A percentile compares a stretch with the other conserved stretches of the same genome.
These are phyloP conservation scores for Cornus florida DNA, from an alignment of 148 eudicot genomes.

Conservation along the genomic window DNA sequence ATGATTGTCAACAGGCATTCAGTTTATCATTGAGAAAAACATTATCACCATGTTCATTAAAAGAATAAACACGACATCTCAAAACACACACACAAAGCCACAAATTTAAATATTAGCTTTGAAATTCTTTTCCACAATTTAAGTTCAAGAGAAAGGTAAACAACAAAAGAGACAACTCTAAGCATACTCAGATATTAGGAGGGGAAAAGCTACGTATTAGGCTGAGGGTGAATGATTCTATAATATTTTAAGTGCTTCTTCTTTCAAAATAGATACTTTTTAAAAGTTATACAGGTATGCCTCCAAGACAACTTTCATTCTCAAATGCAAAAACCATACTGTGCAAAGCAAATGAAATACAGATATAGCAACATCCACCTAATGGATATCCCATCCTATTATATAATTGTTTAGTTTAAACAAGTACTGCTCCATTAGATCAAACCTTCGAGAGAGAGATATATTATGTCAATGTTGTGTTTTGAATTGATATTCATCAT, in stretches of 20 bases:
- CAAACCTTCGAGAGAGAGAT: background rate
- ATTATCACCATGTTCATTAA: background rate
- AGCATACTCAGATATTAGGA: background rate
- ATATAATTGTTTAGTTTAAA: background rate
- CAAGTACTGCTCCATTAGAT: background rate
- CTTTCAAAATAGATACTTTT: background rate
- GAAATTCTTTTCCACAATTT: too few relatives aligned
- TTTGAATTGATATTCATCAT: too few relatives aligned
- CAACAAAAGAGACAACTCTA: background rate
- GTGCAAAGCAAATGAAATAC: background rate
- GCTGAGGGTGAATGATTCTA: background rate
- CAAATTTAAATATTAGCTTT: background rate
- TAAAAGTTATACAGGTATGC: background rate
- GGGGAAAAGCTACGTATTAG: background rate
- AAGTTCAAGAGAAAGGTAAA: background rate
- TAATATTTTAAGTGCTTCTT: background rate
- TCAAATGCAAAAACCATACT: background rate
- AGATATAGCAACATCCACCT: background rate
- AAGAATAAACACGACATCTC: background rate
- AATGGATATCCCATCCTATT: background rate
- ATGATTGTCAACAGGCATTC: conserved; percentile 5
- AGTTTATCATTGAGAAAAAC: conserved; percentile 1
- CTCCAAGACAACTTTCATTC: too few relatives aligned
- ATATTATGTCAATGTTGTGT: background rate
- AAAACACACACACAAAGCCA: background rate